phyloP scores from a whole-genome alignment of 1,284 basidiomycete species.

The Trametes versicolor region DNA sequence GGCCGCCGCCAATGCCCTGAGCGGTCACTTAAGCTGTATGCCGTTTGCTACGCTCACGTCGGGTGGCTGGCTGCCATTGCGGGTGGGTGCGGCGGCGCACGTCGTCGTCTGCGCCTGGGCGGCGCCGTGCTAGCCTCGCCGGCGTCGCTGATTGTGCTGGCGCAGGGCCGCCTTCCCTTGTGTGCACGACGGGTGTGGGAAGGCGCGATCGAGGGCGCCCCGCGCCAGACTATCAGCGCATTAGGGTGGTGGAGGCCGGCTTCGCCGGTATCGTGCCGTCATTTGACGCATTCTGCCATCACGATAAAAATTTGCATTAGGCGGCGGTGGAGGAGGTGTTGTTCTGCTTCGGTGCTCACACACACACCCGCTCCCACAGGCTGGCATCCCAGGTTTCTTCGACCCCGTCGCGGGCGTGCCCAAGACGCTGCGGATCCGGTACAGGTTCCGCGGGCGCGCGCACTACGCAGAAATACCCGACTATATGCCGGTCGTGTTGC shows the following conservation, averaged over 20 bases:
- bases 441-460: slow-evolving; percentile 77
- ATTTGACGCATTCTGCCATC: slow-evolving; percentile 26
- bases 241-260: slow-evolving; percentile 13
- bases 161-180: background rate
- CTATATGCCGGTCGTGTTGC: slow-evolving; percentile 74
- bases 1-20: slow-evolving; percentile 27
- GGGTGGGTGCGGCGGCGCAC: slow-evolving; percentile 12
- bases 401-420: slow-evolving; percentile 76
- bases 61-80: slow-evolving; percentile 9
- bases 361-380: slow-evolving; percentile 47
- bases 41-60: slow-evolving; percentile 24
- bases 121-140: slow-evolving; percentile 1
- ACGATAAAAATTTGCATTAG: slow-evolving; percentile 14
- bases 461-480: slow-evolving; percentile 86
- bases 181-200: slow-evolving; percentile 14
- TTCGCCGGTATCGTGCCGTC: slow-evolving; percentile 28
- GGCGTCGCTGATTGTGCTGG: slow-evolving; percentile 7
- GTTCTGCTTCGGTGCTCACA: slow-evolving; percentile 4
- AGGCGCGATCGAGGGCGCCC: slow-evolving; percentile 1
- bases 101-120: slow-evolving; percentile 2
- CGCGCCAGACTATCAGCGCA: slow-evolving; percentile 6
- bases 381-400: slow-evolving; percentile 77
- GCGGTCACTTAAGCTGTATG: slow-evolving; percentile 24
- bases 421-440: slow-evolving; percentile 78
- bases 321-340: background rate